These are phyloP conservation scores for Agaricales sp. DNA, from an alignment of 1,284 basidiomycete genomes.

Conservation along the genomic window DNA sequence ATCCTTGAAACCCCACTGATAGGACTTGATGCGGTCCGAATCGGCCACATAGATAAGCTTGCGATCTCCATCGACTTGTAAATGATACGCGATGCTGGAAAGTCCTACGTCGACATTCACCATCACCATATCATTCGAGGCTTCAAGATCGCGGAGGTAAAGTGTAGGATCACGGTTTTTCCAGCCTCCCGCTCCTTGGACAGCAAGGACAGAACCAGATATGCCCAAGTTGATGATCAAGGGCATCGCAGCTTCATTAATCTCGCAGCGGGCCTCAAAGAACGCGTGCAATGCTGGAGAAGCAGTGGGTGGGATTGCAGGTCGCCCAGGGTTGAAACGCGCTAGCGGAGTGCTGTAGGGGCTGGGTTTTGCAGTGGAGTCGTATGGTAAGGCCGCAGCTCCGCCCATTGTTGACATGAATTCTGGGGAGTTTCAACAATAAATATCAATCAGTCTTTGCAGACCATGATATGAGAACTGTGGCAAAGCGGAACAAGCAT, in stretches of 20 bases:
- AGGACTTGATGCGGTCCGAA: conserved; percentile 19
- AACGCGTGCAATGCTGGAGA: conserved; percentile 19
- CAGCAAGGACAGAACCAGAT: conserved; percentile 20
- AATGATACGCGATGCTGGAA: conserved; percentile 10
- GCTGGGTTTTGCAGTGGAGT: neutral
- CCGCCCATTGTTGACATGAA: neutral
- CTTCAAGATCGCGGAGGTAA: conserved; percentile 17
- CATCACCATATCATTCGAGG: conserved; percentile 7
- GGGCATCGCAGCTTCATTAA: conserved; percentile 14
- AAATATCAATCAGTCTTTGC: too few species aligned
- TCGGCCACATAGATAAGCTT: conserved; percentile 22
- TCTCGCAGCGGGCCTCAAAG: conserved; percentile 27
- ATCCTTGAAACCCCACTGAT: conserved; percentile 13
- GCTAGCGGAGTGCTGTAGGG: neutral
- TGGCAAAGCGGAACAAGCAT: too few species aligned
- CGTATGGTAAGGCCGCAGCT: neutral
- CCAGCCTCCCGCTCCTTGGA: conserved; percentile 21
- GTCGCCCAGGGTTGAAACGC: neutral
- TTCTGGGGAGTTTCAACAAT: too few species aligned
- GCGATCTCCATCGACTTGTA: conserved; percentile 15
- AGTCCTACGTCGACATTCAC: conserved; percentile 12
- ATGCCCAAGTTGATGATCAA: conserved; percentile 16
- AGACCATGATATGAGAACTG: too few species aligned
- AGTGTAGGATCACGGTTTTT: conserved; percentile 25
- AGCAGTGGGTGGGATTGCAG: conserved; percentile 7